A percentile compares a stretch with the other conserved stretches of the same genome.
Evolutionary conservation across 495 filamentous ascomycete genomes (phyloP).

Genomic region (Penicillium herquei): DNA sequence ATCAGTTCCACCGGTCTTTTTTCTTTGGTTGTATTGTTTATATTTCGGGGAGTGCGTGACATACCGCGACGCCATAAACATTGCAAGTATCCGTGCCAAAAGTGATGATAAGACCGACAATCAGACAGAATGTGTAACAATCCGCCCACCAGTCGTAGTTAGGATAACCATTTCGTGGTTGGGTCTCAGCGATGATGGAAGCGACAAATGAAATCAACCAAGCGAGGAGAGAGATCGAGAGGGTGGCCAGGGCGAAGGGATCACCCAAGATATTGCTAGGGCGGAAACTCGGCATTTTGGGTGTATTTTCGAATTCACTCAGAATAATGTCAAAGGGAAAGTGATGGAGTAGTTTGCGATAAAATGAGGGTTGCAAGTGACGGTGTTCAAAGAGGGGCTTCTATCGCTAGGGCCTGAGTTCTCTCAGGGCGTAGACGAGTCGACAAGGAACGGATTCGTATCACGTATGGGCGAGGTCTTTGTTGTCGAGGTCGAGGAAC

Average conservation of each 20-base stretch:
- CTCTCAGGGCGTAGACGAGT: too few relatives aligned
- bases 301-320: conserved; percentile 3
- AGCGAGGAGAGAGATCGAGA: conserved; percentile 85
- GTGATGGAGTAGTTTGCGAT: neutral
- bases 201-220: conserved; percentile 92
- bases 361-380: neutral
- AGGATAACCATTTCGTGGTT: conserved; percentile 54
- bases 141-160: conserved; percentile 89
- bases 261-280: conserved; percentile 91
- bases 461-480: too few relatives aligned
- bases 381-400: conserved; percentile 9
- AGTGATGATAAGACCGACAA: conserved; percentile 73
- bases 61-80: conserved; percentile 86
- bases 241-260: conserved; percentile 92
- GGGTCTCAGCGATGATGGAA: conserved; percentile 72
- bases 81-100: conserved; percentile 77
- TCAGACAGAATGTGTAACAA: conserved; percentile 79
- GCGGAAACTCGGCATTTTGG: conserved; percentile 60
- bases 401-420: neutral
- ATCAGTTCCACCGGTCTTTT: conserved; percentile 12
- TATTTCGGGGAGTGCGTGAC: conserved; percentile 13
- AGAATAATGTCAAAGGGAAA: neutral
- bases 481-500: neutral
- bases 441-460: too few relatives aligned
- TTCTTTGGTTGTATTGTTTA: neutral